Base-by-base conservation (phyloP, 768 basidiomycete species). In the Porpolomopsis calyptriformis region DNA sequence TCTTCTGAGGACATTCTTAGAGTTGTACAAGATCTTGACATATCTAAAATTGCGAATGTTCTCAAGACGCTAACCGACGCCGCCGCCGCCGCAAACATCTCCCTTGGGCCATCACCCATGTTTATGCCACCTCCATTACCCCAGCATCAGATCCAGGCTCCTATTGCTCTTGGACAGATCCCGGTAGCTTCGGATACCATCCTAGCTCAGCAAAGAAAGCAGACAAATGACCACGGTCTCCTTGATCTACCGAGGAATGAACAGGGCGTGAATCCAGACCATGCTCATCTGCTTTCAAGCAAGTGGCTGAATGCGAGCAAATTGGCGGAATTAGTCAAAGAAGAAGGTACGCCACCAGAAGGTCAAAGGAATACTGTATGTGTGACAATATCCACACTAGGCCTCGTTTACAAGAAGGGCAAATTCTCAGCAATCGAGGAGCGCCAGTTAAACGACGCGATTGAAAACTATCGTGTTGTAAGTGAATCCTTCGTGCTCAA, bases 361-460 rank as follows among this genome's bases (percentile, higher is more conserved):
- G 22, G 18, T 12, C 27, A 31, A 20, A 10, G 31, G 26, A 25
- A 18, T 18, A 22, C 43, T 29, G 24, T 46, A 39, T 11, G 49
- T 20, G 31, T 33, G 31, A 1, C 37, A 49, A 19, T 47, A n/a
- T n/a, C n/a, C n/a, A n/a, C n/a, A n/a, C n/a, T n/a, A 89, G 86
- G 85, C 25, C 73, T 90, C n/a, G 73, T 85, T 2, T 89, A 86
- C 60, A 88, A 82, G 64, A 88, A 88, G 61, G 87, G 87, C 11
- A 89, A 86, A 57, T 91, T 91, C 55, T 87, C 85, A 20, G 76
- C 80, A 0, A 78, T 78, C 34, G 87, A 91, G 56, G 82, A 80
- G 47, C 71, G 77, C 20, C 80, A 80, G 50, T 61, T 89, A 1
- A 71, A 64, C 51, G 60, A 62, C 11, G 86, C 85, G 5, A 78